Evolutionary conservation across 768 basidiomycete genomes (phyloP), one percentile per base, ranked within the genome.

Genomic region (Fomitopsis pulvina): DNA sequence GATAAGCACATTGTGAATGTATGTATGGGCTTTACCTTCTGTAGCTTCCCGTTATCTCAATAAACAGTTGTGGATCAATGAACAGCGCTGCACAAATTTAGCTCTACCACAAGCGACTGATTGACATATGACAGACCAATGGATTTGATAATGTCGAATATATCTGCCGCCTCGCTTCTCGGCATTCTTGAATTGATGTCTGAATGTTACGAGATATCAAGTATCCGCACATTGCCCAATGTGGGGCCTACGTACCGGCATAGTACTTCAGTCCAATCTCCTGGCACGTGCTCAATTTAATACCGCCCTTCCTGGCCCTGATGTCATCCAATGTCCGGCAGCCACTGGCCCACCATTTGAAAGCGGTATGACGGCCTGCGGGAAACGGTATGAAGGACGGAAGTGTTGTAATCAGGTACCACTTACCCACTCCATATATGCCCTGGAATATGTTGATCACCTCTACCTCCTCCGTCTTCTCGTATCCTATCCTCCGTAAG

Each of bases 31-130:
- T 59, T 44, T 55, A 79, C 86, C 89, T 75, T 58, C 93, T 70
- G 63, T 85, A 97, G 55, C 89, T 92, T 1, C 93, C 94, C 93
- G 95, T 94, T 42, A 94, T 84, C 44, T 92, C 83, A 9, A 96
- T 67, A 59, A 78, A 81, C 22, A 94, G 61, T 46, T 78, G 77
- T 4, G 78, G 68, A 59, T 94, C 92, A 27, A 95, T 73, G 1
- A 65, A 67, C 9, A 87, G 72, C 2, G 89, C 92, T 91, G 39
- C 18, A 41, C 30, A 53, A 24, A 11, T 10, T 14, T 12, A 38
- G 4, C 2, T 12, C 3, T 3, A 11, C 14, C 9, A 26, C 18
- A 16, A 9, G 11, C 7, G 22, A 9, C 25, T 22, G 27, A 38
- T 11, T 10, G 25, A 11, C 39, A 41, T 11, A 20, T 21, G 43